These are phyloP conservation scores for Nitzschia sp. DNA, from an alignment of 108 stramenopile species.

Conservation along the genomic window DNA sequence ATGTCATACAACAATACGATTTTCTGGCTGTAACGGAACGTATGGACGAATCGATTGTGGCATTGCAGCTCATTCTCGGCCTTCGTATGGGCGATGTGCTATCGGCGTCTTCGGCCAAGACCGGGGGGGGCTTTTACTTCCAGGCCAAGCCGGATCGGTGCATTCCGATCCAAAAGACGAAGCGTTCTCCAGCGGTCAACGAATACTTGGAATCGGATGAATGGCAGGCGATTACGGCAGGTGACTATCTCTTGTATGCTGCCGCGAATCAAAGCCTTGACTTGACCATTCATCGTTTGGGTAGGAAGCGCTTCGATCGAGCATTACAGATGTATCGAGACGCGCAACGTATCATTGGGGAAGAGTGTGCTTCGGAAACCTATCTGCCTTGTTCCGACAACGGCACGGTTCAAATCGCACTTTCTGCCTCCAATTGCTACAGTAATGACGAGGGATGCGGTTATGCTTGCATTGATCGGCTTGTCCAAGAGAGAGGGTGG, in stretches of 20 bases:
- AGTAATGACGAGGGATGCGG: slow-evolving; percentile 8
- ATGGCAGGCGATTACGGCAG: slow-evolving; percentile 31
- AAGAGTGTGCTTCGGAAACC: neutral
- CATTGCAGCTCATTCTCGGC: slow-evolving; percentile 29
- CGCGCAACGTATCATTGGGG: neutral
- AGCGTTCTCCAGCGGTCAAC: neutral
- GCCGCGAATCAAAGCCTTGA: neutral
- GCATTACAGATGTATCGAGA: neutral
- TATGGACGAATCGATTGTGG: slow-evolving; percentile 35
- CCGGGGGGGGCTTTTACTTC: neutral
- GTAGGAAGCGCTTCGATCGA: neutral
- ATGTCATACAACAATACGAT: slow-evolving; percentile 37
- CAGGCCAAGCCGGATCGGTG: neutral
- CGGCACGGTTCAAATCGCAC: slow-evolving; percentile 3
- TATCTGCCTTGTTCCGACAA: slow-evolving; percentile 10
- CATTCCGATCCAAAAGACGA: neutral
- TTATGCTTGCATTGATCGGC: slow-evolving; percentile 14
- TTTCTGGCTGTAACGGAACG: slow-evolving; percentile 40
- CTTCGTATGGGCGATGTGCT: slow-evolving; percentile 9
- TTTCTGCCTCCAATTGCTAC: slow-evolving; percentile 10
- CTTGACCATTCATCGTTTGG: slow-evolving; percentile 3
- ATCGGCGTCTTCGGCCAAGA: neutral
- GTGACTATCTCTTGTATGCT: slow-evolving; percentile 6
- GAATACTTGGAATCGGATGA: slow-evolving; percentile 15
- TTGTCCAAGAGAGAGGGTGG: neutral